A percentile compares a stretch with the other conserved stretches of the same genome.
These are phyloP conservation scores for Biancaea sappan DNA, from an alignment of 306 rosid species.

Conservation along the genomic window DNA sequence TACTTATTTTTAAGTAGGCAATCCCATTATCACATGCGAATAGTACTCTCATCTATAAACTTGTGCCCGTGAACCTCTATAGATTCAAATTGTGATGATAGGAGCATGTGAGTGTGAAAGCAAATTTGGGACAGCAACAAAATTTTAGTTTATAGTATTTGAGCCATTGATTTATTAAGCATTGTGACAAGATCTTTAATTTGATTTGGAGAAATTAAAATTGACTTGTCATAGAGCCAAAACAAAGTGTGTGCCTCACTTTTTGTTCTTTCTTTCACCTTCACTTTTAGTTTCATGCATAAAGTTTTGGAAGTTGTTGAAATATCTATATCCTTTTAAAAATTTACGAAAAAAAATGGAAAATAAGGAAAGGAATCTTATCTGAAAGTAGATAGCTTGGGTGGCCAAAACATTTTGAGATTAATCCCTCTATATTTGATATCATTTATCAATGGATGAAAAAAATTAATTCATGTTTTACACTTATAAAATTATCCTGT, in stretches of 20 bases:
- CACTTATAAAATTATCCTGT: too few relatives aligned
- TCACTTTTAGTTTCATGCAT: conserved; percentile 19
- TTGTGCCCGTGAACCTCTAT: conserved; percentile 43
- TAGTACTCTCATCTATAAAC: conserved; percentile 21
- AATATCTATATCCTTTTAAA: neutral
- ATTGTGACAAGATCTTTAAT: conserved; percentile 16
- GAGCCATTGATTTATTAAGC: conserved; percentile 17
- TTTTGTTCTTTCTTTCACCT: conserved; percentile 29
- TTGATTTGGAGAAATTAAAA: neutral
- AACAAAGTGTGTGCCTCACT: conserved; percentile 31
- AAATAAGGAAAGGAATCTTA: neutral
- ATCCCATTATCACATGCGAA: conserved; percentile 39
- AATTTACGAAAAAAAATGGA: neutral
- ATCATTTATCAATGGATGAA: neutral
- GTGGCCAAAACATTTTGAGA: neutral
- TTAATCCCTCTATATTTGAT: neutral
- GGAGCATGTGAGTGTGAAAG: conserved; percentile 27
- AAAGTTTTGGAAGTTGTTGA: conserved; percentile 30
- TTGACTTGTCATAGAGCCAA: conserved; percentile 32
- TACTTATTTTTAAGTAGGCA: too few relatives aligned
- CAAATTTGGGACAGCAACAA: conserved; percentile 26
- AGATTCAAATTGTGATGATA: conserved; percentile 39
- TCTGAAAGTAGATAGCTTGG: neutral
- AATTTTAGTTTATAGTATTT: conserved; percentile 4
- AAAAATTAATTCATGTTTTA: too few relatives aligned